These are phyloP conservation scores for Pythium angustatum DNA, from an alignment of 352 stramenopile genomes.

Conservation along the genomic window DNA sequence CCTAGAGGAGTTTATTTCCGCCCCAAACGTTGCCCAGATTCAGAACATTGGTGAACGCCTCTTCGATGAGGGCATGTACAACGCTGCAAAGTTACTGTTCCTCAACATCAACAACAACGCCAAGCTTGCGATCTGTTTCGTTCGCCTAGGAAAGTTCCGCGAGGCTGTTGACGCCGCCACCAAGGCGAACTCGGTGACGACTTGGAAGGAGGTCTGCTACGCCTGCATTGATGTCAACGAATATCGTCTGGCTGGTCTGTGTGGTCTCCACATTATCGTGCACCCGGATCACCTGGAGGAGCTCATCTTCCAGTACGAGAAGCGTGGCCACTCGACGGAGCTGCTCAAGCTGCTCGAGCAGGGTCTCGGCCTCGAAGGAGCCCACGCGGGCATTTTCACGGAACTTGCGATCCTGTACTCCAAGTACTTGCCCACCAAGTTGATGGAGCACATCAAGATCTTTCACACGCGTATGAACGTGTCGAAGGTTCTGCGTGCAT, in stretches of 20 bases:
- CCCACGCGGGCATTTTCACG: constrained; percentile 99
- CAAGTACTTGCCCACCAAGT: constrained; percentile 98
- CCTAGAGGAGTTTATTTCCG: constrained; percentile 99
- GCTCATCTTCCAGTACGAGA: constrained; percentile 99
- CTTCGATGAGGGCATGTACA: constrained; percentile 98
- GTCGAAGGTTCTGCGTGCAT: constrained; percentile 96
- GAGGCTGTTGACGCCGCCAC: constrained; percentile 98
- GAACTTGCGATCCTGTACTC: constrained; percentile 99
- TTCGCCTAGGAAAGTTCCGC: constrained; percentile 98
- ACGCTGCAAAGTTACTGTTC: constrained; percentile 98
- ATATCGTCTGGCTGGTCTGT: constrained; percentile 97
- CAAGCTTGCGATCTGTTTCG: constrained; percentile 99
- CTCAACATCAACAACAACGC: constrained; percentile 99
- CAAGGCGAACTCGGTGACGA: constrained; percentile 99
- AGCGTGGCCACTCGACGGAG: constrained; percentile 95
- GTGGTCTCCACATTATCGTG: constrained; percentile 99
- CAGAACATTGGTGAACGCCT: constrained; percentile 98
- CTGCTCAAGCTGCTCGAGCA: constrained; percentile 98
- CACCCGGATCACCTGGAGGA: constrained; percentile 99
- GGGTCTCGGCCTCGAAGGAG: constrained; percentile 97
- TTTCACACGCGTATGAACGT: constrained; percentile 99
- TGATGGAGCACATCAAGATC: constrained; percentile 99
- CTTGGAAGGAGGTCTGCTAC: constrained; percentile 99
- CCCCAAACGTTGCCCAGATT: constrained; percentile 99
- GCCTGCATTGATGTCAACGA: constrained; percentile 98